phyloP scores from a whole-genome alignment of 768 basidiomycete genomes.

The Boletus barrowsii region DNA sequence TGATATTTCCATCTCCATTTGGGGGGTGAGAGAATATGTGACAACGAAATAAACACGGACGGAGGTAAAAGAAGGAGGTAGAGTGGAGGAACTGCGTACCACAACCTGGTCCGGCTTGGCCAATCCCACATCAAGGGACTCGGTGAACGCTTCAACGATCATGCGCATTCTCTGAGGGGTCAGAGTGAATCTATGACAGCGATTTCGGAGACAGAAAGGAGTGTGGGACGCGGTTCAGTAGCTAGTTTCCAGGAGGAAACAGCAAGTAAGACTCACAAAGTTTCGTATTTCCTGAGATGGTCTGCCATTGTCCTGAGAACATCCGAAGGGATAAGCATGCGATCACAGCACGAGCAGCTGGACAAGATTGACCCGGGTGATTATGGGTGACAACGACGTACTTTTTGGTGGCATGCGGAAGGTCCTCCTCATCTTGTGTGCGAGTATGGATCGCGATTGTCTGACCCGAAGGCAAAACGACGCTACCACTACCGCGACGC shows the following conservation, averaged over 20 bases:
- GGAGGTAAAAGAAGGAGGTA: background rate
- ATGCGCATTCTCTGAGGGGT: constrained; percentile 93
- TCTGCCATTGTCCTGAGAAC: constrained; percentile 82
- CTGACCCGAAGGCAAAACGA: constrained; percentile 70
- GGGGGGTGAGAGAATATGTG: background rate
- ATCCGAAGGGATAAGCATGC: background rate
- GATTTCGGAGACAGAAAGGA: background rate
- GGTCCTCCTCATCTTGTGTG: constrained; percentile 81
- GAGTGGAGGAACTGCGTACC: constrained; percentile 51
- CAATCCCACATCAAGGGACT: constrained; percentile 84
- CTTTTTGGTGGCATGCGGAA: constrained; percentile 95
- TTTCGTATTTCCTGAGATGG: constrained; percentile 89
- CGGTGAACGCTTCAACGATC: constrained; percentile 95
- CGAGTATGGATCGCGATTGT: constrained; percentile 84
- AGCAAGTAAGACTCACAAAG: constrained; percentile 51
- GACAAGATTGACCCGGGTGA: background rate
- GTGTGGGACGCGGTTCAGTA: constrained; percentile 2
- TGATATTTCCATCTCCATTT: constrained; percentile 1
- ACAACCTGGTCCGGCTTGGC: constrained; percentile 81
- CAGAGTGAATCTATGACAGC: constrained; percentile 62
- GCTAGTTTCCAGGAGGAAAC: background rate
- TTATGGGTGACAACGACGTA: constrained; percentile 33
- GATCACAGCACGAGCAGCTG: background rate
- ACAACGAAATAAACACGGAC: constrained; percentile 5
- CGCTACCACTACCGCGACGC: constrained; percentile 74